Conservation (phyloP, 345 rosid genomes). For the Eucalyptus dawsonii region DNA sequence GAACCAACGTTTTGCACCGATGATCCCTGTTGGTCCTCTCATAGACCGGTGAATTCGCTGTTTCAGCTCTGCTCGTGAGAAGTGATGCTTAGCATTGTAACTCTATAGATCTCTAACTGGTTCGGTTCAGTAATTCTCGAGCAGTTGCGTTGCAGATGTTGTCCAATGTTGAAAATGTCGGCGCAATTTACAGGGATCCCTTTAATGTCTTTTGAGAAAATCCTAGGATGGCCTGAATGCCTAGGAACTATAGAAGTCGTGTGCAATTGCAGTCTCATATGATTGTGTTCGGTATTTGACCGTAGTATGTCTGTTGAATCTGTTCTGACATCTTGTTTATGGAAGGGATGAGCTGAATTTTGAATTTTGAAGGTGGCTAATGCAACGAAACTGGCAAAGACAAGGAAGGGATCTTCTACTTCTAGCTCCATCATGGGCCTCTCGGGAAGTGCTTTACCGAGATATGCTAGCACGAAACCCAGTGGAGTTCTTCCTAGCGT, state of each 20-base stretch:
- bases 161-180: not conserved
- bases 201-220: not conserved
- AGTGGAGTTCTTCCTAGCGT: constrained; percentile 14
- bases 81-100: not conserved
- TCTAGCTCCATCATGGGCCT: constrained; percentile 3
- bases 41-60: not conserved
- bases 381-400: constrained; percentile 39
- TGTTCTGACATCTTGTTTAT: not conserved
- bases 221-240: not conserved
- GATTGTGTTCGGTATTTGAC: not conserved
- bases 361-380: constrained; percentile 27
- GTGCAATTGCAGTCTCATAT: not conserved
- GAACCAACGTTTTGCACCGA: not conserved
- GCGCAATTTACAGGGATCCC: not conserved
- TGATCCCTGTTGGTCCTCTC: not conserved
- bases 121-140: not conserved
- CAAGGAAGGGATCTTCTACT: constrained; percentile 30
- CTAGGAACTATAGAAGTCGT: not conserved
- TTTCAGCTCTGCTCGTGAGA: not conserved
- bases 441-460: constrained; percentile 10
- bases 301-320: not conserved
- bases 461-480: constrained; percentile 12
- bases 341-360: not conserved
- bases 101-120: not conserved
- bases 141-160: not conserved